Evolutionary conservation across 2,329 filamentous ascomycete species (phyloP), one percentile per base, ranked within the genome.

Genomic region (Microsporum audouinii): DNA sequence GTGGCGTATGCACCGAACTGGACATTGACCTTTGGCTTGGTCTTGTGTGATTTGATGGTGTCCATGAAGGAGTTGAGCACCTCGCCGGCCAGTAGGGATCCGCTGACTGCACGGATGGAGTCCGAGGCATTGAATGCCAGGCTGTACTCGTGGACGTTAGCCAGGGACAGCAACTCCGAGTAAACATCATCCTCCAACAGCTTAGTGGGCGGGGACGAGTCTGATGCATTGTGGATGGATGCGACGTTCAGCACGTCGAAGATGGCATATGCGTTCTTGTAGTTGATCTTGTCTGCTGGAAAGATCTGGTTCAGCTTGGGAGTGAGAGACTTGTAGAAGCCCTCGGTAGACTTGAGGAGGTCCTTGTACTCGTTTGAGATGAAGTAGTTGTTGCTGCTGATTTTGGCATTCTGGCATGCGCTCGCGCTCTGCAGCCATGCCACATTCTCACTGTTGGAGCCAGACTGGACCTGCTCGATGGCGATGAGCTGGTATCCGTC

Each of bases 401-500:
- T 71, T 53, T 77, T 76, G 23, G 82, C 82, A 63, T 80, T 80
- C 14, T 75, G 75, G 71, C 84, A 86, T 64, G 77, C 78, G 57
- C 76, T 80, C 4, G 81, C 75, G 62, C 80, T 78, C 68, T 86
- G 82, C 36, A 86, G 71, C 84, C 83, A 86, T 59, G 76, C 76
- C 5, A 74, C 73, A 67, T 83, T 76, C 70, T 82, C 82, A 60
- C 78, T 80, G 60, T 85, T 86, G 76, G 84, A 71, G 71, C 84
- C 84, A 1, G 77, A 79, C 2, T 78, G 72, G 33, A 88, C 79
- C 2, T 82, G 76, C 62, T 85, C 82, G 60, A 96, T 78, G 17
- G 89, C 88, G 66, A 95, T 87, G 63, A 94, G 83, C 74, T 96
- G 91, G 71, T 91, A 95, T 31, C 91, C 91, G 63, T 83, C 79